These are phyloP conservation scores for Entophlyctis luteolus DNA, from an alignment of 192 early-diverging fungal species.

Conservation along the genomic window DNA sequence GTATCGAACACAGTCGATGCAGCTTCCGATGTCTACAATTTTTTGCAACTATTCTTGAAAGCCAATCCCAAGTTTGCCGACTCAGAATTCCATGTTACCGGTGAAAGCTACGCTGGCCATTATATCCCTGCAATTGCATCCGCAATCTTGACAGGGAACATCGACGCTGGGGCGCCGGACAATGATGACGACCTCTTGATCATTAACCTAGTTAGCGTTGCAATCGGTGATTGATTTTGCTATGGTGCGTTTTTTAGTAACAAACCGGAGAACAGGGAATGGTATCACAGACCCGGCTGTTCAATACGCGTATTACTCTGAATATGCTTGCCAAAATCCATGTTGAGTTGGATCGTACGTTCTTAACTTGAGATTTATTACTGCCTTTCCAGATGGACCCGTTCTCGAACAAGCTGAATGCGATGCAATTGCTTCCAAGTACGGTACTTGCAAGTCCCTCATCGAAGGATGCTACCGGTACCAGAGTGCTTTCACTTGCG, in stretches of 20 bases:
- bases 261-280: conserved; percentile 77
- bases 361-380: not conserved
- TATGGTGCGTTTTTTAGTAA: conserved; percentile 76
- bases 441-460: conserved; percentile 6
- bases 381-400: conserved; percentile 36
- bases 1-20: conserved; percentile 67
- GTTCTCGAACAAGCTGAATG: not conserved
- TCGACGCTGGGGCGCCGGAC: conserved; percentile 38
- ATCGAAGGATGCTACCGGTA: not conserved
- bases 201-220: conserved; percentile 32
- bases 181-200: conserved; percentile 1
- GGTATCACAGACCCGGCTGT: conserved; percentile 81
- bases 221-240: conserved; percentile 85
- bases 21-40: conserved; percentile 83
- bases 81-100: not conserved
- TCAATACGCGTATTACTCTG: conserved; percentile 88
- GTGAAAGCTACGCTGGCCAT: conserved; percentile 62
- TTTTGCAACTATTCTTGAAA: conserved; percentile 77
- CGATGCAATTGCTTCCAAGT: not conserved
- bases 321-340: conserved; percentile 33
- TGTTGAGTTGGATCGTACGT: not conserved
- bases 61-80: conserved; percentile 9
- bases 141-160: conserved; percentile 76
- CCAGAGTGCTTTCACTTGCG: conserved; percentile 59
- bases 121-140: conserved; percentile 92